These are phyloP conservation scores for Teratosphaeriaceae sp. DNA, from an alignment of 2,329 filamentous ascomycete species.

Conservation along the genomic window DNA sequence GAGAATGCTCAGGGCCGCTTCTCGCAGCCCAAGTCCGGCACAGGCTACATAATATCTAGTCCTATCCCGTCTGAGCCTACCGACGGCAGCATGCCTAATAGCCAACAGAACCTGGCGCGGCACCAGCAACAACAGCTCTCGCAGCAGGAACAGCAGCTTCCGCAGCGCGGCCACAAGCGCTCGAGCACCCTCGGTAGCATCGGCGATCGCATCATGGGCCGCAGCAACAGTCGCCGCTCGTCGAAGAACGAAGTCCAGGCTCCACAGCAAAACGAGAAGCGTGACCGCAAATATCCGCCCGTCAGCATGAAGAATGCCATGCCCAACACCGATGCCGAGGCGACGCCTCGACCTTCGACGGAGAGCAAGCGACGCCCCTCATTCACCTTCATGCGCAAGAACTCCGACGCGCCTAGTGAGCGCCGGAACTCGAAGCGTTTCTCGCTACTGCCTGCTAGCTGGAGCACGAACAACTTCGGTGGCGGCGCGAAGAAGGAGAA, in stretches of 20 bases:
- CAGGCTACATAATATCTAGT: constrained; percentile 65
- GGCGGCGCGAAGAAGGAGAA: constrained; percentile 30
- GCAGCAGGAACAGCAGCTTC: constrained; percentile 62
- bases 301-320: constrained; percentile 80
- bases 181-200: constrained; percentile 51
- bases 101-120: constrained; percentile 46
- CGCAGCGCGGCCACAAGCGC: constrained; percentile 57
- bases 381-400: constrained; percentile 45
- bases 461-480: constrained; percentile 39
- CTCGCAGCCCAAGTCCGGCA: constrained; percentile 62
- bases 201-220: constrained; percentile 76
- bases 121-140: constrained; percentile 54
- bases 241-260: constrained; percentile 38
- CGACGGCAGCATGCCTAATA: constrained; percentile 50
- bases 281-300: constrained; percentile 72
- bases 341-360: constrained; percentile 42
- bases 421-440: constrained; percentile 42
- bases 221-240: constrained; percentile 41
- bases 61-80: constrained; percentile 49
- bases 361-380: constrained; percentile 42
- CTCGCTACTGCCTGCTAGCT: constrained; percentile 44
- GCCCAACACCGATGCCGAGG: constrained; percentile 44
- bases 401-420: constrained; percentile 32
- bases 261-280: constrained; percentile 49
- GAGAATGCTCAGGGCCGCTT: constrained; percentile 87